A percentile compares a stretch with the other conserved stretches of the same genome.
phyloP scores from a whole-genome alignment of 345 rosid genomes.

The Nephelium lappaceum region DNA sequence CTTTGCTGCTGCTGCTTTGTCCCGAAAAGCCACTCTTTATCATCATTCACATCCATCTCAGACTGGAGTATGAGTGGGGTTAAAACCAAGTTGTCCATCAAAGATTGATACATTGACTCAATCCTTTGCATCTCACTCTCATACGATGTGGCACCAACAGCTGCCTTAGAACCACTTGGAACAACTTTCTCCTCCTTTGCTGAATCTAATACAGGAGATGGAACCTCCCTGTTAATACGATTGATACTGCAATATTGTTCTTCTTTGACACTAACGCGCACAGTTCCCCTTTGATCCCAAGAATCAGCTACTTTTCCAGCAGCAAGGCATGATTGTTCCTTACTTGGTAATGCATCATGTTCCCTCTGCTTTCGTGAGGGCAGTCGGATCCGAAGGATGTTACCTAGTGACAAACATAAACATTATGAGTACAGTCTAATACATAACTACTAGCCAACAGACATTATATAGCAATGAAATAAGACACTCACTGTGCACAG shows the following conservation, averaged over 20 bases:
- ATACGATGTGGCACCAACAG: background rate
- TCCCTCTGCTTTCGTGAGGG: slow-evolving; percentile 33
- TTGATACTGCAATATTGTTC: background rate
- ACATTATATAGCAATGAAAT: background rate
- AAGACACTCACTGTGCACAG: slow-evolving; percentile 36
- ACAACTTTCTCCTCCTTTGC: background rate
- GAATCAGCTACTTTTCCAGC: slow-evolving; percentile 19
- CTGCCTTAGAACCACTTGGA: background rate
- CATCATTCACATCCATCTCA: slow-evolving; percentile 22
- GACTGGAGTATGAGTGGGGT: slow-evolving; percentile 11
- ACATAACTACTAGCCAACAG: background rate
- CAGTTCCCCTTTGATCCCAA: background rate
- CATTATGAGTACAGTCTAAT: slow-evolving; percentile 10
- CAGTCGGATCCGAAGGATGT: slow-evolving; percentile 49
- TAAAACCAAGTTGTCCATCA: slow-evolving; percentile 53
- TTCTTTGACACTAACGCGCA: slow-evolving; percentile 1
- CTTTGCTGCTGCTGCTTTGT: slow-evolving; percentile 2
- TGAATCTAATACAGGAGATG: slow-evolving; percentile 5
- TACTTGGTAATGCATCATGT: background rate
- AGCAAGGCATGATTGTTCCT: slow-evolving; percentile 27
- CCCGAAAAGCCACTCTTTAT: slow-evolving; percentile 60
- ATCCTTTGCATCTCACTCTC: slow-evolving; percentile 16
- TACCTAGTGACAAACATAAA: slow-evolving; percentile 36
- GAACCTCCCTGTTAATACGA: background rate
- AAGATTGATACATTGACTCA: slow-evolving; percentile 31